Evolutionary conservation across 768 basidiomycete species (phyloP), one percentile per base, ranked within the genome.

Genomic region (Mycena galopus): DNA sequence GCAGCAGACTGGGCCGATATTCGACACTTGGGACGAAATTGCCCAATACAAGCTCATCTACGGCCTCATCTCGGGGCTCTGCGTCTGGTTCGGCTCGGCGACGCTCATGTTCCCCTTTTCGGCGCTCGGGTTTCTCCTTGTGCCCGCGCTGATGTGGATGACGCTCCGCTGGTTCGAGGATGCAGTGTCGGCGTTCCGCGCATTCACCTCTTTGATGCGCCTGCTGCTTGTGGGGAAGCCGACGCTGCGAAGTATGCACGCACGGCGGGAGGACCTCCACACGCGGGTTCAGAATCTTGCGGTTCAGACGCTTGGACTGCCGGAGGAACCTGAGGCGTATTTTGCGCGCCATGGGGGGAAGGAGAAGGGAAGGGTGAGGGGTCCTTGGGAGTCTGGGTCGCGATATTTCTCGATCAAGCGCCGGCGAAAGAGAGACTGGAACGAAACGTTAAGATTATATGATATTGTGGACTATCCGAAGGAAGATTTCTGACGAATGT

Each of bases 151-250:
- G 74, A 96, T 96, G 96, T 97, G 96, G 95, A 91, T 96, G 85
- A 88, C 93, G 21, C 84, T 97, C 71, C 90, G 96, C 61, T 96
- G 95, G 94, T 84, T 94, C 47, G 96, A 97, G 78, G 96, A 96
- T 75, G 91, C 92, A 1, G 86, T 95, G 4, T 89, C 94, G 0
- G 90, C 94, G 5, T 91, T 93, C 78, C 90, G 96, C 51, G 96
- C 96, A 4, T 88, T 92, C 72, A 82, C 85, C 0, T 84, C 91
- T 2, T 87, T 96, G 17, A 74, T 84, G 8, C 88, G 91, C 17
- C 84, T 96, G 10, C 80, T 96, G 14, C 80, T 86, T 51, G 88
- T 94, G 25, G 92, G 93, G 9, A 87, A 88, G 57, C 77, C 83
- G 4, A 88, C 88, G 4, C 81, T 96, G 65, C 84, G 86, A 68